phyloP scores from a whole-genome alignment of 208 protist genomes.

The Trypanosoma rangeli region DNA sequence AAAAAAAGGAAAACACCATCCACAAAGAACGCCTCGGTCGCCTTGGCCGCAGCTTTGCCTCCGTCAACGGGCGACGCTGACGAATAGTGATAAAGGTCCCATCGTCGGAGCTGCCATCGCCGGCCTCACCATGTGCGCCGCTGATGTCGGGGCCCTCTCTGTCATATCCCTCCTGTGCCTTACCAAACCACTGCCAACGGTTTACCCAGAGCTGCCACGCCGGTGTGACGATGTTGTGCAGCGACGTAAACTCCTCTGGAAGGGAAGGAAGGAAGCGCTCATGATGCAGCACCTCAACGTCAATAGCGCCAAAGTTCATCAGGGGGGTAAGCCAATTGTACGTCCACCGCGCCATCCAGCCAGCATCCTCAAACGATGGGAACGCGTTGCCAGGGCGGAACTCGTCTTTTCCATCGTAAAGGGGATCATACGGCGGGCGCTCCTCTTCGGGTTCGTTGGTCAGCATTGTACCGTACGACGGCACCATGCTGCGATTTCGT shows the following conservation, averaged over 20 bases:
- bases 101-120: slow-evolving; percentile 50
- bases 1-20: slow-evolving; percentile 36
- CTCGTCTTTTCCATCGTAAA: slow-evolving; percentile 51
- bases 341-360: slow-evolving; percentile 37
- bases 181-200: slow-evolving; percentile 46
- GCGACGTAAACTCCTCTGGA: slow-evolving; percentile 41
- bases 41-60: slow-evolving; percentile 45
- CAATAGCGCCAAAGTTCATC: slow-evolving; percentile 49
- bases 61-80: slow-evolving; percentile 34
- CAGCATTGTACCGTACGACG: slow-evolving; percentile 9
- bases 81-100: slow-evolving; percentile 51
- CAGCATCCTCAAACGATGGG: slow-evolving; percentile 45
- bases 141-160: no score
- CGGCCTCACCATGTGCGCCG: slow-evolving; percentile 31
- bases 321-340: slow-evolving; percentile 71
- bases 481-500: slow-evolving; percentile 1
- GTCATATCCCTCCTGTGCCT: slow-evolving; percentile 16
- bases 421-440: slow-evolving; percentile 41
- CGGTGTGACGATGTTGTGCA: slow-evolving; percentile 40
- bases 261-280: slow-evolving; percentile 65
- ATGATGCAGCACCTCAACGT: slow-evolving; percentile 56
- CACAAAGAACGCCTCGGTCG: slow-evolving; percentile 29
- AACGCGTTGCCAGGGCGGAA: slow-evolving; percentile 72
- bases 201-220: slow-evolving; percentile 64
- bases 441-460: slow-evolving; percentile 27